Conservation (phyloP, 108 stramenopile species). For the Conticribra guillardii region DNA sequence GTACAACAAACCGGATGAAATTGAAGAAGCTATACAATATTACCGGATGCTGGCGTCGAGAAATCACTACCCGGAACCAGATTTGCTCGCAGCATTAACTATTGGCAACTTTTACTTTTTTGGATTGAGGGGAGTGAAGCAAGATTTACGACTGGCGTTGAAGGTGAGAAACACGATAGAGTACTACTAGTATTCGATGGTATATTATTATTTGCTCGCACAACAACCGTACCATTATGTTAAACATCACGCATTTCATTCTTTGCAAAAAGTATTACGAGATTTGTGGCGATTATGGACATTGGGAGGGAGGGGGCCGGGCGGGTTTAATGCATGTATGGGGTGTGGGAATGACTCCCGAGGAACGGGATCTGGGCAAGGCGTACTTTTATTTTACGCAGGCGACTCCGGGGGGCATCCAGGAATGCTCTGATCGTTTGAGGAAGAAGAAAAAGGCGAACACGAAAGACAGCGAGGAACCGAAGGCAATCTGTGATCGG, state of each 20-base stretch:
- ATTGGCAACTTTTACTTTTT: conserved; percentile 77
- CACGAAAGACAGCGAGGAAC: conserved; percentile 26
- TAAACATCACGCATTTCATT: too few relatives aligned
- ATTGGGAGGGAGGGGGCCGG: conserved; percentile 82
- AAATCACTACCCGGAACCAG: conserved; percentile 53
- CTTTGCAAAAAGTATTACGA: conserved; percentile 89
- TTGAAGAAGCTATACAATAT: conserved; percentile 84
- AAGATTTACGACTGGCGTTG: conserved; percentile 77
- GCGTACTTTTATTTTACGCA: conserved; percentile 64
- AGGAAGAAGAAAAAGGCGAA: conserved; percentile 30
- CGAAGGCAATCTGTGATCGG: conserved; percentile 60
- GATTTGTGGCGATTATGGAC: conserved; percentile 59
- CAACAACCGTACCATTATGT: too few relatives aligned
- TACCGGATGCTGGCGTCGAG: conserved; percentile 70
- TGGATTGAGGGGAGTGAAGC: conserved; percentile 75
- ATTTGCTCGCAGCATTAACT: conserved; percentile 68
- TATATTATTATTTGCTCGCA: too few relatives aligned
- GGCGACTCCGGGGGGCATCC: conserved; percentile 67
- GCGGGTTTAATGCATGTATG: conserved; percentile 82
- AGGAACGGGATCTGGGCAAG: conserved; percentile 58
- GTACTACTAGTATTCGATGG: too few relatives aligned
- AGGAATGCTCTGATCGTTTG: conserved; percentile 55
- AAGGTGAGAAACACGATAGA: too few relatives aligned
- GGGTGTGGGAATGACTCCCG: conserved; percentile 65
- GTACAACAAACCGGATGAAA: conserved; percentile 83